Evolutionary conservation across 257 asterid genomes (phyloP), one percentile per base, ranked within the genome.

Genomic region (Nicotiana tabacum): DNA sequence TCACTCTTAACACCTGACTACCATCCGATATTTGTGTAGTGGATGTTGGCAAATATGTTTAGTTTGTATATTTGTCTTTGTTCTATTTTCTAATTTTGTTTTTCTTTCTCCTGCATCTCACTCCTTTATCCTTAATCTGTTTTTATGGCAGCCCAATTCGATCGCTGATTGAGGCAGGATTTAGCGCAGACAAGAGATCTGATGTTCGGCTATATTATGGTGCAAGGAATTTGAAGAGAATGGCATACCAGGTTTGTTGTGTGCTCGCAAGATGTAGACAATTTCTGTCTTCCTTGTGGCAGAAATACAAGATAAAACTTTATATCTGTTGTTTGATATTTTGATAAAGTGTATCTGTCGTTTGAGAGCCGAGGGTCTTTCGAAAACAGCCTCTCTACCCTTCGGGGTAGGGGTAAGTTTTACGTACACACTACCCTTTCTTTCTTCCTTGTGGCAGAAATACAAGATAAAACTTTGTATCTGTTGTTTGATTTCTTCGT

Each of bases 121-220:
- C 18, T 46, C 37, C 12, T 69, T n/a, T 27, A 69, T 69, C 17
- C 24, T 21, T 29, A 51, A 66, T 81, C 24, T 81, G 48, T 77
- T 70, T 60, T 66, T 53, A 24, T 29, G 90, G 87, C 90, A 95
- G 99, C 90, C 97, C 98, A 56, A 92, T 95, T 82, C 89, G 97
- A 77, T 92, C 99, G 21, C 84, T 95, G 90, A 91, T 95, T 16
- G 99, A 95, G 87, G 87, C 89, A 24, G 97, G 97, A 82, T 91
- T 95, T 12, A 84, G 89, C 84, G 97, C 94, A 64, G 92, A 92
- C 68, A 82, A 84, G 89, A 90, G 98, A 89, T 87, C 96, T 68
- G 98, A 95, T 83, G 97, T 92, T 79, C 90, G 97, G 81, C 92
- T 95, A 78, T 95, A 95, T 88, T 95, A 95, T 81, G 99, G 98